Evolutionary conservation across 495 filamentous ascomycete species (phyloP), one percentile per base, ranked within the genome.

Genomic region (Aspergillus baeticus): DNA sequence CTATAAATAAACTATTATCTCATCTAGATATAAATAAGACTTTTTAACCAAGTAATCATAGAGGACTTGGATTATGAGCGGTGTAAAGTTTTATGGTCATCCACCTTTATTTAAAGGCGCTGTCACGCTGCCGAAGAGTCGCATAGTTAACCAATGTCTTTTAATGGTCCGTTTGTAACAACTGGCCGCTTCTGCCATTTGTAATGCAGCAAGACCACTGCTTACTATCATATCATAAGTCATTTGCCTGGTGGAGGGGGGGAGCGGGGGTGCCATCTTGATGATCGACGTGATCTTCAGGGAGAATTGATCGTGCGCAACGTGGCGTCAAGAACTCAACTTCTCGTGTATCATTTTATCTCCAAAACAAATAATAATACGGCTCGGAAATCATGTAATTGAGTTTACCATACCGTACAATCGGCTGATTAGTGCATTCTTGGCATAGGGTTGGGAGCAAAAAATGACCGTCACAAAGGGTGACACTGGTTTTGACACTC

Each of bases 111-210:
- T 29, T 4, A 8, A 29, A 4, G 26, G 26, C 3, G 26, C 26
- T 29, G 4, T 3, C 3, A 8, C 26, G 26, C 26, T 29, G 8
- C 26, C 26, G 8, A 29, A 29, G 4, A 73, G 4, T 63, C 39
- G 5, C 67, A 74, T 31, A 73, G n/a, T 8, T 10, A 44, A 59
- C 42, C 48, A 52, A 41, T 65, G 46, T 17, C 37, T 39, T 39
- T 39, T 39, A n/a, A 39, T 39, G 8, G 37, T 39, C 37, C 37
- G 15, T 39, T 39, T 39, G 15, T 39, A n/a, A n/a, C 37, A 39
- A 14, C 15, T n/a, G 15, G 37, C 37, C 14, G 37, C 37, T 39
- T 39, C 37, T 14, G 37, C 37, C 37, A 39, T 39, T n/a, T 39
- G 37, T n/a, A n/a, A 39, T 5, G 37, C 15, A 11, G 6, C 15